Evolutionary conservation across 345 rosid genomes (phyloP), one percentile per base, ranked within the genome.

Genomic region (Atalantia buxifolia): DNA sequence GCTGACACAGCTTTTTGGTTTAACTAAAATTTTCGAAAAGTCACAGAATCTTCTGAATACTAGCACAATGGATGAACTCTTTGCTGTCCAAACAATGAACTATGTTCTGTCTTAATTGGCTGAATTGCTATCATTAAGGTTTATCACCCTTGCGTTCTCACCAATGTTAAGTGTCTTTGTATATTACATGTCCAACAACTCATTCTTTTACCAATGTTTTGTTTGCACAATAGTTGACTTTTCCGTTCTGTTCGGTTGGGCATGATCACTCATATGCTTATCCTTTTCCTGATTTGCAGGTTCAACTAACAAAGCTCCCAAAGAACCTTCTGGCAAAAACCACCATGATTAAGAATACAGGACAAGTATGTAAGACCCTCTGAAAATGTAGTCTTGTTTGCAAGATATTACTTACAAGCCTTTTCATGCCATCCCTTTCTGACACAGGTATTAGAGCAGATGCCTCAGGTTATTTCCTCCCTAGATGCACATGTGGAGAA

Each of bases 401-500:
- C 31, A 12, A 45, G 19, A 27, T 73, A 50, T 60, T 6, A 7
- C 3, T 59, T 18, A 4, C 8, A 48, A 69, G 75, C 10, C 21
- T 60, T 69, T 25, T 48, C 42, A 45, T 50, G 64, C 35, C 75
- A 25, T 31, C n/a, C 36, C 33, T 55, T 77, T 78, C 59, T 72
- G 69, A 76, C 63, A 64, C 76, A 94, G 98, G 88, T 90, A 10
- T 83, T 95, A 81, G 90, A 86, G 75, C 97, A 90, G 84, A 89
- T 95, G 91, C 98, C 98, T 78, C 87, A 66, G 61, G 95, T 87
- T 81, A 85, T 95, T 78, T 89, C 96, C 50, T 80, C 93, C 66
- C 76, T 95, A 56, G 98, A 95, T 85, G 98, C 95, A 18, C 91
- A 93, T 75, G 83, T 91, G 84, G 98, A 95, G 84, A 81, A 76